Evolutionary conservation across 192 early-diverging fungal genomes (phyloP).

Genomic region (Coemansia sp.): DNA sequence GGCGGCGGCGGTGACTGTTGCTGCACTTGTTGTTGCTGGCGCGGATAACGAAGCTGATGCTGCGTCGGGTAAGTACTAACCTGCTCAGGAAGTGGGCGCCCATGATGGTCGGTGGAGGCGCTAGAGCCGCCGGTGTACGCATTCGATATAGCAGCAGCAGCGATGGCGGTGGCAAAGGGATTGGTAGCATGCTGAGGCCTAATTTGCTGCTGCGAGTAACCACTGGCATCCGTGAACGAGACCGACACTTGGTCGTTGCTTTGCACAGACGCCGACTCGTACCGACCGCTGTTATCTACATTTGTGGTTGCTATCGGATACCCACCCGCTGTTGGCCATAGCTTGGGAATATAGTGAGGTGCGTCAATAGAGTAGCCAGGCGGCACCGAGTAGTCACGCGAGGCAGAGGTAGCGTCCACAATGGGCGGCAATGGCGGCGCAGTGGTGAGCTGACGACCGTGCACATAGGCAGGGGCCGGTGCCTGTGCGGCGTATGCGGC

Average conservation of each 20-base stretch:
- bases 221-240: conserved; percentile 45
- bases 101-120: conserved; percentile 18
- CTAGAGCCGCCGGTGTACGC: conserved; percentile 12
- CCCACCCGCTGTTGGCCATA: conserved; percentile 13
- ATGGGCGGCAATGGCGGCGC: conserved; percentile 14
- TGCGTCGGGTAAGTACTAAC: conserved; percentile 7
- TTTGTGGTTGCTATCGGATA: conserved; percentile 23
- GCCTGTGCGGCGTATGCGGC: conserved; percentile 1
- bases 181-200: conserved; percentile 16
- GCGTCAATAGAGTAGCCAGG: conserved; percentile 6
- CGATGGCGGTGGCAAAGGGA: conserved; percentile 9
- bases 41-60: not conserved
- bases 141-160: conserved; percentile 10
- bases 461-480: conserved; percentile 5
- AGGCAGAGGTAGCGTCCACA: conserved; percentile 1
- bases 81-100: conserved; percentile 14
- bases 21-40: conserved; percentile 8
- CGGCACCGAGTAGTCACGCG: conserved; percentile 14
- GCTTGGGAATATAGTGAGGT: conserved; percentile 8
- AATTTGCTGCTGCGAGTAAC: conserved; percentile 42
- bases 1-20: conserved; percentile 20
- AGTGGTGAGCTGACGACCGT: conserved; percentile 9
- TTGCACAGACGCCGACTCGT: conserved; percentile 36
- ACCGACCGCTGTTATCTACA: conserved; percentile 21
- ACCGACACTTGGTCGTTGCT: conserved; percentile 53